Conservation (phyloP, 2,329 filamentous ascomycete genomes). For the Fusarium sp. region DNA sequence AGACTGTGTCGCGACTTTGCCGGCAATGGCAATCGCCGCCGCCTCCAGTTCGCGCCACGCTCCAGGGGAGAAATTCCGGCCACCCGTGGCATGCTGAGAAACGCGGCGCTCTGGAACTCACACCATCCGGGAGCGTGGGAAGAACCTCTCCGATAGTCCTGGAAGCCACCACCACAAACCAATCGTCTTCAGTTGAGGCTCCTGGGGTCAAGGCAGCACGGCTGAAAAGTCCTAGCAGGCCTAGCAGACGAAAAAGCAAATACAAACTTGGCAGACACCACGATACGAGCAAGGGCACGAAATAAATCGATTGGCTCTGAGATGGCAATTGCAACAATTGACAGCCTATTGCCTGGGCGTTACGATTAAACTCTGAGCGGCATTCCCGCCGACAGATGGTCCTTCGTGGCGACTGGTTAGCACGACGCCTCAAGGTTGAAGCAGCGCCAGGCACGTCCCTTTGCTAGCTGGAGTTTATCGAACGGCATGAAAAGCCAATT, state of each 20-base stretch:
- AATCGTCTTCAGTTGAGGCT: constrained; percentile 6
- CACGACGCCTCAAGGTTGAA: constrained; percentile 19
- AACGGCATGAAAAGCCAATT: constrained; percentile 18
- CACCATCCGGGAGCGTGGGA: constrained; percentile 12
- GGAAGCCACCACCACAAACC: constrained; percentile 8
- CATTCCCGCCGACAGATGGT: constrained; percentile 19
- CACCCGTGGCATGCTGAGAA: constrained; percentile 12
- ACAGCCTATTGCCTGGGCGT: background rate
- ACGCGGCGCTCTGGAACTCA: constrained; percentile 10
- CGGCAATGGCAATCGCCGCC: constrained; percentile 24
- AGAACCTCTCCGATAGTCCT: constrained; percentile 2
- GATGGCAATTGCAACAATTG: background rate
- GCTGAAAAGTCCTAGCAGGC: constrained; percentile 15
- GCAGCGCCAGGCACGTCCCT: constrained; percentile 29
- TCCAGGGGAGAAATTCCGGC: constrained; percentile 10
- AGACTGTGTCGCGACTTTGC: constrained; percentile 5
- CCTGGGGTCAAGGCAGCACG: constrained; percentile 18
- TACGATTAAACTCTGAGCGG: constrained; percentile 19
- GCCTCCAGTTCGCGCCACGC: constrained; percentile 22
- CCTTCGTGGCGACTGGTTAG: constrained; percentile 7
- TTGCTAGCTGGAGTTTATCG: constrained; percentile 20
- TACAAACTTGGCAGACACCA: background rate
- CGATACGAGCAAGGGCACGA: background rate
- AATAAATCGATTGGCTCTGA: background rate
- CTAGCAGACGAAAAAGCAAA: constrained; percentile 4